Percentiles rank a stretch among this genome's conserved stretches.
Conservation (phyloP, 768 basidiomycete species). For the Boletus pseudo-olivaceus region DNA sequence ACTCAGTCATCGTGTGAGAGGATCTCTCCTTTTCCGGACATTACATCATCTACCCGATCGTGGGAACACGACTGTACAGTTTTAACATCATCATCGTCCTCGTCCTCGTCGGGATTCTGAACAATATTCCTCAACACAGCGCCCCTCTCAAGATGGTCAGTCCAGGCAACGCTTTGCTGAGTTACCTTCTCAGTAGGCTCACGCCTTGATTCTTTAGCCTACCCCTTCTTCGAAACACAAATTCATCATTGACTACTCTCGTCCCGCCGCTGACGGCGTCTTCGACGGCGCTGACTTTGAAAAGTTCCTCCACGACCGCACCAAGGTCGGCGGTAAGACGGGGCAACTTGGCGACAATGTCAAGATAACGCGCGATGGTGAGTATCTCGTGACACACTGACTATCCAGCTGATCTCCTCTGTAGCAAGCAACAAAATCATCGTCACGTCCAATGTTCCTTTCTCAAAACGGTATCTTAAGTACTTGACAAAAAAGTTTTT, state of each 20-base stretch:
- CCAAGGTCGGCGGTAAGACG: conserved; percentile 89
- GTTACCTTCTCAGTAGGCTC: conserved; percentile 90
- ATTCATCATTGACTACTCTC: conserved; percentile 84
- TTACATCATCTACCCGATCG: conserved; percentile 10
- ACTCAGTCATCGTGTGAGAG: conserved; percentile 4
- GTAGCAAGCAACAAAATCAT: conserved; percentile 78
- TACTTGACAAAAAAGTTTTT: conserved; percentile 99
- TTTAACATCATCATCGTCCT: conserved; percentile 21
- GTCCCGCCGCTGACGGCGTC: conserved; percentile 64
- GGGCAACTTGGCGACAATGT: conserved; percentile 90
- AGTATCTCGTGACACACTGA: conserved; percentile 15
- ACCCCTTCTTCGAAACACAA: conserved; percentile 61
- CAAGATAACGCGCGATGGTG: conserved; percentile 84
- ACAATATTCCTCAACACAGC: neutral
- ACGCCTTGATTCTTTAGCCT: conserved; percentile 53
- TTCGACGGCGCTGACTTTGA: conserved; percentile 66
- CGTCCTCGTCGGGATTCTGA: neutral
- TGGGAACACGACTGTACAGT: conserved; percentile 52
- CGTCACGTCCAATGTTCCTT: conserved; percentile 80
- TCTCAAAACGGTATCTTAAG: conserved; percentile 97
- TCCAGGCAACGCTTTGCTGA: conserved; percentile 82
- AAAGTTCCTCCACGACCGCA: conserved; percentile 92
- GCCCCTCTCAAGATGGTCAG: conserved; percentile 65
- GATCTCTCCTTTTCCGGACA: conserved; percentile 5
- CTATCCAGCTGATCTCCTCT: conserved; percentile 1